Conservation (phyloP, 495 filamentous ascomycete genomes). For the Baudoinia panamericana region DNA sequence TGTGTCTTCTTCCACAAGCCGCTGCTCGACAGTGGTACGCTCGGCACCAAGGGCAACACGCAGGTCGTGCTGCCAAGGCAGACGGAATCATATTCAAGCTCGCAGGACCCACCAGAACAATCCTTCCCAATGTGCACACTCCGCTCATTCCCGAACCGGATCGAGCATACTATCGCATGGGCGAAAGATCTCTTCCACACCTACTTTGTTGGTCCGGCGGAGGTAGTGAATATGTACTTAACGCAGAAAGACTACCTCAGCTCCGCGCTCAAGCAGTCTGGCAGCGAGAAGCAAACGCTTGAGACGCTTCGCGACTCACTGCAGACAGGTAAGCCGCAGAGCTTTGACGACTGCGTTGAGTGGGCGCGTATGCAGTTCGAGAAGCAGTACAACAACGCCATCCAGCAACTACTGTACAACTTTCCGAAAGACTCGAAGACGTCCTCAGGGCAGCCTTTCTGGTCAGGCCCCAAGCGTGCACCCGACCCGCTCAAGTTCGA, state of each 20-base stretch:
- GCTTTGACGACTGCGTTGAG: slow-evolving; percentile 86
- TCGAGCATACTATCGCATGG: slow-evolving; percentile 99
- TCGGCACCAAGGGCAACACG: slow-evolving; percentile 96
- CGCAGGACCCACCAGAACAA: slow-evolving; percentile 95
- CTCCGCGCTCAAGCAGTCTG: slow-evolving; percentile 79
- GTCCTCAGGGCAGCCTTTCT: slow-evolving; percentile 81
- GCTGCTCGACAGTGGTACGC: slow-evolving; percentile 87
- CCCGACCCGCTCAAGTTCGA: slow-evolving; percentile 87
- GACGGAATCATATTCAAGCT: slow-evolving; percentile 97
- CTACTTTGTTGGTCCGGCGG: slow-evolving; percentile 83
- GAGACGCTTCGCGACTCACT: slow-evolving; percentile 82
- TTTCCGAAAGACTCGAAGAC: slow-evolving; percentile 91
- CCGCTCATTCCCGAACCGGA: slow-evolving; percentile 94
- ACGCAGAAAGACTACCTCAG: slow-evolving; percentile 84
- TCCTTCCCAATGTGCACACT: slow-evolving; percentile 98
- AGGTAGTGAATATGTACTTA: slow-evolving; percentile 90
- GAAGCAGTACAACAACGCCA: slow-evolving; percentile 91
- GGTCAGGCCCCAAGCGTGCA: slow-evolving; percentile 97
- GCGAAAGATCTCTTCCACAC: slow-evolving; percentile 87
- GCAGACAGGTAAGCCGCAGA: slow-evolving; percentile 83
- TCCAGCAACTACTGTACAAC: slow-evolving; percentile 92
- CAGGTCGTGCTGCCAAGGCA: slow-evolving; percentile 83
- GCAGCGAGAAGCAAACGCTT: slow-evolving; percentile 90
- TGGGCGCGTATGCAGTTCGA: slow-evolving; percentile 94
- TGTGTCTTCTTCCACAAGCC: slow-evolving; percentile 99